phyloP scores from a whole-genome alignment of 768 basidiomycete genomes.

The Pholiota conissans region DNA sequence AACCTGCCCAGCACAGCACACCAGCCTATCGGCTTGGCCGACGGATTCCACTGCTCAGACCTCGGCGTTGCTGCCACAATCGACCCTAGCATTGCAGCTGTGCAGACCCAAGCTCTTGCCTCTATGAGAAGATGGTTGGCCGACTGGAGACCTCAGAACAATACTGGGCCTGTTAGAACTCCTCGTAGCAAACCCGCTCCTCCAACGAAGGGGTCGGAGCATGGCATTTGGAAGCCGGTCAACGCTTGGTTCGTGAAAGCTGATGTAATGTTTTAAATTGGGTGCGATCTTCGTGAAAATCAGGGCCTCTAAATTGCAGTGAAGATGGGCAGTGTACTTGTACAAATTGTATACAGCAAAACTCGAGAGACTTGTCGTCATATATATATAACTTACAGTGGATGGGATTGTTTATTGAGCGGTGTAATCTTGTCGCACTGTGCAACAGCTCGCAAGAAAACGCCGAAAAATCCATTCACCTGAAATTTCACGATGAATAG shows the following conservation, averaged over 20 bases:
- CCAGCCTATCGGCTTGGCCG: constrained; percentile 54
- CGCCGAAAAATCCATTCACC: constrained; percentile 64
- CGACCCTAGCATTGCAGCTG: constrained; percentile 51
- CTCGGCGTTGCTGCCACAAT: constrained; percentile 39
- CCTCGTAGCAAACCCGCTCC: not conserved
- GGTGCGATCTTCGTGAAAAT: too few species aligned
- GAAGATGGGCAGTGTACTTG: too few species aligned
- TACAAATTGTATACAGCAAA: too few species aligned
- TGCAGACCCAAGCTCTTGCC: constrained; percentile 52
- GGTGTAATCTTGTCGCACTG: constrained; percentile 62
- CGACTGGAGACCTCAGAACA: constrained; percentile 21
- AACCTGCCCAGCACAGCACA: constrained; percentile 42
- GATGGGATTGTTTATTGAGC: constrained; percentile 38
- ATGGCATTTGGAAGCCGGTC: not conserved
- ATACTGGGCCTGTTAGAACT: not conserved
- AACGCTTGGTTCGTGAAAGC: too few species aligned
- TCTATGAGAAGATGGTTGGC: constrained; percentile 58
- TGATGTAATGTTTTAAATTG: too few species aligned
- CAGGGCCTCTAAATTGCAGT: too few species aligned
- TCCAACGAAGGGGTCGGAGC: not conserved
- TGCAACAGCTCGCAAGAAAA: constrained; percentile 61
- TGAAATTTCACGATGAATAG: constrained; percentile 23
- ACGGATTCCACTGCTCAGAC: constrained; percentile 72
- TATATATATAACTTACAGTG: too few species aligned
- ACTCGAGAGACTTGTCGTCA: too few species aligned